phyloP scores from a whole-genome alignment of 257 asterid genomes.

The Solanum tarapatanum region DNA sequence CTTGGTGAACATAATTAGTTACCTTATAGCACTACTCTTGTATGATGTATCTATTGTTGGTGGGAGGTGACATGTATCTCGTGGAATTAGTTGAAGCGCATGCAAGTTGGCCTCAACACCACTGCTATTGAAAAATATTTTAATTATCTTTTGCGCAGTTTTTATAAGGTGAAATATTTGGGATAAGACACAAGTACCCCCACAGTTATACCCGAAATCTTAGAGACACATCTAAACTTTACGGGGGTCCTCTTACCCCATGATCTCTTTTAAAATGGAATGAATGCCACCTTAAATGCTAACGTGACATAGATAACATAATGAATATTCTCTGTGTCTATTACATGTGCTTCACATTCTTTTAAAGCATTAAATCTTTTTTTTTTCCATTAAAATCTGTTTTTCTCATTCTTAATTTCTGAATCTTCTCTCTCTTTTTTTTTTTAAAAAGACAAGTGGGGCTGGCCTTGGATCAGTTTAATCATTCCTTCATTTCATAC shows the following conservation, averaged over 20 bases:
- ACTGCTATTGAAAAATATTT: not conserved
- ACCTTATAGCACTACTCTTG: not conserved
- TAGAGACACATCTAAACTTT: not conserved
- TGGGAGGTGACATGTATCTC: not conserved
- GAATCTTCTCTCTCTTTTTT: not conserved
- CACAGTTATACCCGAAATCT: not conserved
- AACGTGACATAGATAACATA: not conserved
- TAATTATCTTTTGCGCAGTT: not conserved
- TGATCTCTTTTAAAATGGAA: not conserved
- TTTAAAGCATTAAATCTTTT: not conserved
- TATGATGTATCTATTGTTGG: not conserved
- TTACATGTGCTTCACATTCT: not conserved
- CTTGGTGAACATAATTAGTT: not conserved
- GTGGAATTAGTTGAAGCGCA: not conserved
- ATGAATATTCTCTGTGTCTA: not conserved
- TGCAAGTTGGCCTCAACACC: not conserved
- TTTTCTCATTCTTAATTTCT: not conserved
- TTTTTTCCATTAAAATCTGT: not conserved
- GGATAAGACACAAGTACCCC: not conserved
- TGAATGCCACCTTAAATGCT: not conserved
- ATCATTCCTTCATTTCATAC: not conserved
- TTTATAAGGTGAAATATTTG: not conserved
- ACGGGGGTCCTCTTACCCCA: not conserved
- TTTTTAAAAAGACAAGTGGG: not conserved
- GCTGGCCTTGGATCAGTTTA: not conserved